These are phyloP conservation scores for Akanthomyces lecanii DNA, from an alignment of 2,329 filamentous ascomycete genomes.

Conservation along the genomic window DNA sequence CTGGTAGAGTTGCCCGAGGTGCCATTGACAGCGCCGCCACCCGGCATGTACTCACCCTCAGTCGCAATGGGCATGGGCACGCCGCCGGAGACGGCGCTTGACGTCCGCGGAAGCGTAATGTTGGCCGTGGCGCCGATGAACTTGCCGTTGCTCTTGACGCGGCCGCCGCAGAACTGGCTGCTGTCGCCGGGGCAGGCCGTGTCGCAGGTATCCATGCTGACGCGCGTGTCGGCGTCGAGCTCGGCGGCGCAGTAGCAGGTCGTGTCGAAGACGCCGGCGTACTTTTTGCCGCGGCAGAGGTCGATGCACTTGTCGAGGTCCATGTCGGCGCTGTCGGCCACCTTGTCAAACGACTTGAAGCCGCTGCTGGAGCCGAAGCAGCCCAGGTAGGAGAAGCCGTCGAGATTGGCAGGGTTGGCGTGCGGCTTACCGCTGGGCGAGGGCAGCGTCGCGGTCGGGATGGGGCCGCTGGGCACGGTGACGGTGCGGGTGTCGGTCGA, in stretches of 20 bases:
- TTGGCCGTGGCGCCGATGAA: slow-evolving; percentile 6
- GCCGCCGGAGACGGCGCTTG: slow-evolving; percentile 14
- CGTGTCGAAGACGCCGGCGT: slow-evolving; percentile 37
- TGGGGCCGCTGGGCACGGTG: not conserved
- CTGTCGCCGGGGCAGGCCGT: slow-evolving; percentile 39
- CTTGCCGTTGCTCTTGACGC: slow-evolving; percentile 16
- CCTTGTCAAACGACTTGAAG: slow-evolving; percentile 33
- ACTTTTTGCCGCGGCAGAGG: slow-evolving; percentile 33
- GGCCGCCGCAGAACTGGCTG: slow-evolving; percentile 38
- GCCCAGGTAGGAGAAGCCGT: slow-evolving; percentile 33
- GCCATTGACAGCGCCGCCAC: not conserved
- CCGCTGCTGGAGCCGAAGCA: slow-evolving; percentile 39
- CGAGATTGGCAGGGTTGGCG: slow-evolving; percentile 31
- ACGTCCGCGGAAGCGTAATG: not conserved
- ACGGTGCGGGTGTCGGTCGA: slow-evolving; percentile 13
- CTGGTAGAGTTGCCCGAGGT: not conserved
- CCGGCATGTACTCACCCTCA: not conserved
- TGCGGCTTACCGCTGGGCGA: slow-evolving; percentile 14
- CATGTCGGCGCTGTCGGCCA: slow-evolving; percentile 33
- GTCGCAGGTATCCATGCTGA: slow-evolving; percentile 34
- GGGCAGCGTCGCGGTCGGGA: slow-evolving; percentile 14
- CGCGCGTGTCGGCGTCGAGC: slow-evolving; percentile 37
- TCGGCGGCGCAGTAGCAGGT: slow-evolving; percentile 43
- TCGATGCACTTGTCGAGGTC: slow-evolving; percentile 36
- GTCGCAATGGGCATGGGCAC: not conserved